Percentiles rank a stretch among this genome's conserved stretches.
phyloP scores from a whole-genome alignment of 495 filamentous ascomycete species.

The Xylaria curta region DNA sequence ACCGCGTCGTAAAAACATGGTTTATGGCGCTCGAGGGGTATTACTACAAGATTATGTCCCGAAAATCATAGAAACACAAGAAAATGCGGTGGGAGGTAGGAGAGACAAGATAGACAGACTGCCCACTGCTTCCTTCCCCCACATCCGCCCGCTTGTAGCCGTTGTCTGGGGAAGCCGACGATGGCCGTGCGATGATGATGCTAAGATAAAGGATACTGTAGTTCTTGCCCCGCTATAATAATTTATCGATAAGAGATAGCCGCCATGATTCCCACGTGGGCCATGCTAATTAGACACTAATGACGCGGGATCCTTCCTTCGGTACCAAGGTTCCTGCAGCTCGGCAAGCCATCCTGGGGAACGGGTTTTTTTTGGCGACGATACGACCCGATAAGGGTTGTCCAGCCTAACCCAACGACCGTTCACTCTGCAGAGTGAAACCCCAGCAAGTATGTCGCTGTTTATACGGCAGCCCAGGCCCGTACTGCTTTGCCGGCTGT shows the following conservation, averaged over 20 bases:
- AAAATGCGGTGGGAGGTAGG: constrained; percentile 22
- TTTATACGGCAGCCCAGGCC: constrained; percentile 30
- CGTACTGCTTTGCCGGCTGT: constrained; percentile 47
- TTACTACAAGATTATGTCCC: constrained; percentile 2
- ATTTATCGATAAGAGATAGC: constrained; percentile 22
- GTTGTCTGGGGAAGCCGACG: constrained; percentile 43
- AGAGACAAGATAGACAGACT: constrained; percentile 16
- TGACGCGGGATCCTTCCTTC: constrained; percentile 10
- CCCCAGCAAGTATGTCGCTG: constrained; percentile 20
- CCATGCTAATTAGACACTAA: constrained; percentile 3
- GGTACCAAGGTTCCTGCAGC: constrained; percentile 23
- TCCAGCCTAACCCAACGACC: neutral
- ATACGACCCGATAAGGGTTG: constrained; percentile 23
- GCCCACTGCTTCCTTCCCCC: constrained; percentile 32
- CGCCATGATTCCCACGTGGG: neutral
- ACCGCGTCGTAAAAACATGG: constrained; percentile 54
- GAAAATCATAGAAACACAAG: constrained; percentile 25
- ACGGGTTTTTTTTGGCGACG: constrained; percentile 17
- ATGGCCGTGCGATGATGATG: constrained; percentile 29
- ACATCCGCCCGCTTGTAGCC: constrained; percentile 40
- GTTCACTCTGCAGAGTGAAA: constrained; percentile 28
- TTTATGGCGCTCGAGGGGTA: constrained; percentile 28
- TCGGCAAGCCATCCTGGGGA: constrained; percentile 22
- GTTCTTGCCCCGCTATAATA: neutral
- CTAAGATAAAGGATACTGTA: neutral